Percentiles rank a stretch among this genome's conserved stretches.
phyloP scores from a whole-genome alignment of 805 yeast genomes.

The Phaffomyces thermotolerans region DNA sequence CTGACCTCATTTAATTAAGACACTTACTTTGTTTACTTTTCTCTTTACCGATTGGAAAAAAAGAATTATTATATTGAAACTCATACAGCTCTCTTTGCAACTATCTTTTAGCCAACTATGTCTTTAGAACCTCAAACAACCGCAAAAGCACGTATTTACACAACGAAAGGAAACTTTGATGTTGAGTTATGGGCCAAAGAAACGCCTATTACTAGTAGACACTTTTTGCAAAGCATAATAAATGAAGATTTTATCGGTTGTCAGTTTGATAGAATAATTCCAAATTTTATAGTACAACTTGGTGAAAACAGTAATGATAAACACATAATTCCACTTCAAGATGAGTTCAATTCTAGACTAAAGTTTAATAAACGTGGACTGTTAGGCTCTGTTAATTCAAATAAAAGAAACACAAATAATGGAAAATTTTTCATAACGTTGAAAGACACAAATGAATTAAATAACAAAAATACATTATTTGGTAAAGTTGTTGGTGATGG shows the following conservation, averaged over 20 bases:
- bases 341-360: conserved; percentile 48
- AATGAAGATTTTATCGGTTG: conserved; percentile 35
- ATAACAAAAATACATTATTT: conserved; percentile 38
- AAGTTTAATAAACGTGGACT: conserved; percentile 46
- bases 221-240: conserved; percentile 43
- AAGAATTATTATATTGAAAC: too few relatives aligned
- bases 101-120: conserved; percentile 3
- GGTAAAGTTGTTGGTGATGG: conserved; percentile 56
- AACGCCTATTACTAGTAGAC: conserved; percentile 40
- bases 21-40: too few relatives aligned
- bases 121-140: conserved; percentile 46
- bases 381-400: conserved; percentile 40
- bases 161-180: conserved; percentile 52
- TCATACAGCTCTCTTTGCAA: too few relatives aligned
- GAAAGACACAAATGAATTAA: conserved; percentile 37
- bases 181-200: conserved; percentile 69
- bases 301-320: conserved; percentile 21
- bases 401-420: conserved; percentile 25
- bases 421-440: conserved; percentile 45
- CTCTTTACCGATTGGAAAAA: too few relatives aligned
- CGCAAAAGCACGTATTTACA: conserved; percentile 48
- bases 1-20: neutral
- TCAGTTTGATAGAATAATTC: conserved; percentile 34
- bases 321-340: conserved; percentile 17
- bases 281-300: conserved; percentile 30